Evolutionary conservation across 805 yeast species (phyloP).

Genomic region (Starmerella vaccinii): DNA sequence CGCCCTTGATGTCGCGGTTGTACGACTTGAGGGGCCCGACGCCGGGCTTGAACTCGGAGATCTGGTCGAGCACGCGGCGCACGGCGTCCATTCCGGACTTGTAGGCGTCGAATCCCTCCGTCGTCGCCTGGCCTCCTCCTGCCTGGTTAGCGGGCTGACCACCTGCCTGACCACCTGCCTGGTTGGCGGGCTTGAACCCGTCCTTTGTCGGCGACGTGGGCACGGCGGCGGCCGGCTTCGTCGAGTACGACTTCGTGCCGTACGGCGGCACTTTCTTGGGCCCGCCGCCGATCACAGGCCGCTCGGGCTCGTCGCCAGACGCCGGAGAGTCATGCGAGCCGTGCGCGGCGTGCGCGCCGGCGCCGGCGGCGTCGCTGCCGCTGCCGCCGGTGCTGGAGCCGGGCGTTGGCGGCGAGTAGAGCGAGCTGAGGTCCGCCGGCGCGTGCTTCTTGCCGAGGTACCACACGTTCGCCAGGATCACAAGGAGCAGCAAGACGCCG

Average conservation of each 20-base stretch:
- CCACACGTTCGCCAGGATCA: conserved; percentile 14
- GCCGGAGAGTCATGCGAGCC: neutral
- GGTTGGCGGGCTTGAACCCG: neutral
- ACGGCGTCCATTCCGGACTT: conserved; percentile 9
- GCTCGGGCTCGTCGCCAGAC: neutral
- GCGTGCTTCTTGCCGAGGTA: conserved; percentile 5
- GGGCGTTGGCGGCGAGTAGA: neutral
- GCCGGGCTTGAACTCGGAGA: conserved; percentile 13
- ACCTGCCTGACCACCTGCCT: neutral
- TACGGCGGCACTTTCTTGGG: neutral
- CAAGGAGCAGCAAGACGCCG: conserved; percentile 14
- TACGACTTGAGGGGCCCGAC: conserved; percentile 38
- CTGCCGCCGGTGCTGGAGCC: neutral
- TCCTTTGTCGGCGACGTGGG: neutral
- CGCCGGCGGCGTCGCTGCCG: neutral
- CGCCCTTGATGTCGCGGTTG: conserved; percentile 35
- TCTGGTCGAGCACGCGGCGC: conserved; percentile 5
- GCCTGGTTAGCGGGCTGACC: neutral
- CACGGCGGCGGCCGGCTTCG: neutral
- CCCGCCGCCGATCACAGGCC: neutral
- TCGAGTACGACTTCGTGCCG: conserved; percentile 1
- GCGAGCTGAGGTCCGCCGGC: neutral
- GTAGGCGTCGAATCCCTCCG: neutral
- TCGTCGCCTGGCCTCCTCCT: too few relatives aligned
- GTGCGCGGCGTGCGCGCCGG: too few relatives aligned